Conservation (phyloP, 2,329 filamentous ascomycete genomes). For the Onygenales sp. region DNA sequence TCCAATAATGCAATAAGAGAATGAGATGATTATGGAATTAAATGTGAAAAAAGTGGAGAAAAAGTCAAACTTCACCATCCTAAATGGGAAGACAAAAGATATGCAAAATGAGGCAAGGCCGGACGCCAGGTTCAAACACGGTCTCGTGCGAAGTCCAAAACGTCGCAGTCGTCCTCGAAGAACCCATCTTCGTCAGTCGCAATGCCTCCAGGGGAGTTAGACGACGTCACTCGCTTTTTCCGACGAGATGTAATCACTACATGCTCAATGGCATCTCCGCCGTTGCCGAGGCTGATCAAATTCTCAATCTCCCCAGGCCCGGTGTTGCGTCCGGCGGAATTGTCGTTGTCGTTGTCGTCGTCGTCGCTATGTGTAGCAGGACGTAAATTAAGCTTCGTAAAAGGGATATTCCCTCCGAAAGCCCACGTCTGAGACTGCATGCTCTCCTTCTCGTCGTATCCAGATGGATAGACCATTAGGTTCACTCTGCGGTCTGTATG, state of each 20-base stretch:
- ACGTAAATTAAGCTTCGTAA: slow-evolving; percentile 38
- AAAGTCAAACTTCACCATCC: not conserved
- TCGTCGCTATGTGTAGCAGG: slow-evolving; percentile 30
- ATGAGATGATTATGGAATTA: not conserved
- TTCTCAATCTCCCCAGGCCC: slow-evolving; percentile 39
- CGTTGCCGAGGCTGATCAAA: slow-evolving; percentile 41
- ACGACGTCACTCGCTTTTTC: slow-evolving; percentile 41
- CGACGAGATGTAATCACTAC: slow-evolving; percentile 74
- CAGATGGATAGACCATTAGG: slow-evolving; percentile 55
- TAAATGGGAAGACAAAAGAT: not conserved
- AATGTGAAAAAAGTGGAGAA: not conserved
- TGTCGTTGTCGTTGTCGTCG: slow-evolving; percentile 29
- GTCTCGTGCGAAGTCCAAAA: slow-evolving; percentile 70
- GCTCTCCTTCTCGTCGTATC: slow-evolving; percentile 34
- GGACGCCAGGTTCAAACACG: slow-evolving; percentile 31
- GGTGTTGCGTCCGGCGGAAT: slow-evolving; percentile 19
- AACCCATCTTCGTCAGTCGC: slow-evolving; percentile 56
- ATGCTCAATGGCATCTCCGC: slow-evolving; percentile 57
- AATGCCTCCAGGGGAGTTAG: slow-evolving; percentile 21
- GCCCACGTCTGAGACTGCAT: slow-evolving; percentile 37
- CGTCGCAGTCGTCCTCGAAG: slow-evolving; percentile 87
- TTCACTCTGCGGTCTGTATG: slow-evolving; percentile 80
- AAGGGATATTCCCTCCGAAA: slow-evolving; percentile 43
- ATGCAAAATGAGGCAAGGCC: not conserved
- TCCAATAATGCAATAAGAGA: not conserved